Conservation (phyloP, 345 rosid genomes). For the Eutrema yunnanense region DNA sequence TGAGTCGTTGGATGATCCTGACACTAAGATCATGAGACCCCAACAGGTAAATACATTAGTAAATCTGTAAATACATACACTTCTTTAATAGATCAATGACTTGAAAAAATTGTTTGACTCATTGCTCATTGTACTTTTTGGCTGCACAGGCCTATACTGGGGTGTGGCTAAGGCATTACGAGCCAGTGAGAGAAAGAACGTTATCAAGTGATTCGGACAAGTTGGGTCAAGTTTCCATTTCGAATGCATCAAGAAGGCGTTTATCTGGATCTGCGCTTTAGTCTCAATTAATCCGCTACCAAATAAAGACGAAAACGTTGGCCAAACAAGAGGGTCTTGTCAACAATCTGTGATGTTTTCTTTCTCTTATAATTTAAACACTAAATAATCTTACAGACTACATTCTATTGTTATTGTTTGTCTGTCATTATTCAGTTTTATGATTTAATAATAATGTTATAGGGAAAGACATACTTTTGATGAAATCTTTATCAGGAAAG, state of each 20-base stretch:
- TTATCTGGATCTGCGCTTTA: constrained; percentile 65
- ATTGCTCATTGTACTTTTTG: neutral
- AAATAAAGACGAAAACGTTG: constrained; percentile 7
- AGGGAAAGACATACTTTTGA: neutral
- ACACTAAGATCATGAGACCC: constrained; percentile 97
- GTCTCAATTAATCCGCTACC: neutral
- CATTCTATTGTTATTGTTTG: neutral
- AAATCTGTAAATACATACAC: neutral
- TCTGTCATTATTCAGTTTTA: neutral
- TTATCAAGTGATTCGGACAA: constrained; percentile 34
- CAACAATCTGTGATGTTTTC: neutral
- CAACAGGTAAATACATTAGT: constrained; percentile 56
- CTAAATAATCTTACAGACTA: neutral
- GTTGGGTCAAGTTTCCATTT: constrained; percentile 60
- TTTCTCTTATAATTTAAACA: neutral
- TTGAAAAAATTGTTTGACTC: neutral
- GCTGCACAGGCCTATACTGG: constrained; percentile 73
- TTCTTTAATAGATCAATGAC: neutral
- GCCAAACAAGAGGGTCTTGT: constrained; percentile 1
- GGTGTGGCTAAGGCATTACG: constrained; percentile 78
- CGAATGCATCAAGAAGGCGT: constrained; percentile 86
- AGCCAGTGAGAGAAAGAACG: constrained; percentile 57
- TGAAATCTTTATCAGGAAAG: too few species aligned
- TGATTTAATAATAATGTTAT: neutral
- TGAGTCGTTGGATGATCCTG: constrained; percentile 94